Evolutionary conservation across 1,284 basidiomycete genomes (phyloP).

Genomic region (Phellopilus nigrolimitatus): DNA sequence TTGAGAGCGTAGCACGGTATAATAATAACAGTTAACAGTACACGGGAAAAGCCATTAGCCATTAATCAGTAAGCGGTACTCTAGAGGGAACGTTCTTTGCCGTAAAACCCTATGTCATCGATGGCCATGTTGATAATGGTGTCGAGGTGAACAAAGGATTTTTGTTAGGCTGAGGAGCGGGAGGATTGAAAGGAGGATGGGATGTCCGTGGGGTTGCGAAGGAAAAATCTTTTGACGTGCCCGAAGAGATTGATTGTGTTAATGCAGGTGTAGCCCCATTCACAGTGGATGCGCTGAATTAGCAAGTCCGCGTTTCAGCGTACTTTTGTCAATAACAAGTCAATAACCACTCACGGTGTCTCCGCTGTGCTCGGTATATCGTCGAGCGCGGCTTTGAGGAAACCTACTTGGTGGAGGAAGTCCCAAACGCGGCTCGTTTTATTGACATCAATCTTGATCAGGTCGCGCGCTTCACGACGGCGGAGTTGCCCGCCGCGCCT

Average conservation of each 20-base stretch:
- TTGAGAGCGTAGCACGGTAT: constrained; percentile 11
- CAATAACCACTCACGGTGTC: constrained; percentile 14
- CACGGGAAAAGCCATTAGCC: neutral
- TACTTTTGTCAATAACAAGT: neutral
- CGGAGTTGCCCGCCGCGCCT: constrained; percentile 83
- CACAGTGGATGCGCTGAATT: constrained; percentile 5
- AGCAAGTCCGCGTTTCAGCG: neutral
- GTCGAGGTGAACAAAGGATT: neutral
- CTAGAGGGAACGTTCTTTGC: constrained; percentile 3
- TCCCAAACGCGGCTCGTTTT: constrained; percentile 90
- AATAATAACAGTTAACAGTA: neutral
- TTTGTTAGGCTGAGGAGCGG: neutral
- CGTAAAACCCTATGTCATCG: neutral
- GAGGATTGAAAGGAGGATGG: constrained; percentile 4
- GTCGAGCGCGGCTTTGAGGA: constrained; percentile 53
- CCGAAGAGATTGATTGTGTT: constrained; percentile 1
- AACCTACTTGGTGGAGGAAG: constrained; percentile 76
- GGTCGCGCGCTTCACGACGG: constrained; percentile 78
- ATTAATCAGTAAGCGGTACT: neutral
- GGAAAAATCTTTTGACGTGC: constrained; percentile 1
- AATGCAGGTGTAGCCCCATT: constrained; percentile 13
- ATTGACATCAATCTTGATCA: constrained; percentile 90
- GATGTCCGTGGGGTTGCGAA: constrained; percentile 9
- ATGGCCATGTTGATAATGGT: neutral
- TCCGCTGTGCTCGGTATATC: constrained; percentile 7